A percentile compares a stretch with the other conserved stretches of the same genome.
phyloP scores from a whole-genome alignment of 2,329 filamentous ascomycete species.

The Fusarium buharicum region DNA sequence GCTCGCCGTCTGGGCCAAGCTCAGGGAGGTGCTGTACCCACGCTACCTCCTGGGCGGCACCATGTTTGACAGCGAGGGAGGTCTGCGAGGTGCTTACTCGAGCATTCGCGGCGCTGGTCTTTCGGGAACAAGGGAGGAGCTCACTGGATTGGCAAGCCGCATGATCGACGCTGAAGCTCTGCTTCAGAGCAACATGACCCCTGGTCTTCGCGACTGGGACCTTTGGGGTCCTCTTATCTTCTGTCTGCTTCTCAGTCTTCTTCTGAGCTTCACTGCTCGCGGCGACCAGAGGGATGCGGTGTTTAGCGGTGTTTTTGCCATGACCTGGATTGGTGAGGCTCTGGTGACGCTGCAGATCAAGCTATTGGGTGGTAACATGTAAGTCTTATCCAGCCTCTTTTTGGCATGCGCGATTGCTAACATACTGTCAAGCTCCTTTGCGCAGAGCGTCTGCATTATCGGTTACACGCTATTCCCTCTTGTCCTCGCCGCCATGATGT shows the following conservation, averaged over 20 bases:
- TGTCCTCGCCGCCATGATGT: constrained; percentile 90
- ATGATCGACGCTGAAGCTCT: constrained; percentile 72
- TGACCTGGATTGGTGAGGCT: constrained; percentile 96
- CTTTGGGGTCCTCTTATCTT: constrained; percentile 97
- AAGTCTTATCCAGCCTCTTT: constrained; percentile 54
- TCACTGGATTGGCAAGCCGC: constrained; percentile 68
- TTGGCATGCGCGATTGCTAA: constrained; percentile 33
- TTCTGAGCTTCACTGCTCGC: constrained; percentile 84
- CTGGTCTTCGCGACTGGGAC: constrained; percentile 95
- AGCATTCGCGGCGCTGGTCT: constrained; percentile 69
- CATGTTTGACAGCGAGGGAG: constrained; percentile 67
- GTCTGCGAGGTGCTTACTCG: constrained; percentile 70
- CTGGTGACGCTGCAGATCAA: constrained; percentile 99
- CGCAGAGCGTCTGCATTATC: constrained; percentile 97
- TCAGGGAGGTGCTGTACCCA: constrained; percentile 95
- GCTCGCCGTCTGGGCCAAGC: constrained; percentile 95
- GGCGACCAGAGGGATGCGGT: constrained; percentile 85
- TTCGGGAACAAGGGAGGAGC: constrained; percentile 69
- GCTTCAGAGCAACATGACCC: constrained; percentile 79
- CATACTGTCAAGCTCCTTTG: constrained; percentile 78
- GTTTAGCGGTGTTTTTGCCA: constrained; percentile 95
- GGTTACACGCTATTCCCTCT: constrained; percentile 98
- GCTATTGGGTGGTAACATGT: constrained; percentile 96
- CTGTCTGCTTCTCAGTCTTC: constrained; percentile 85
- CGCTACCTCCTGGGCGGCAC: constrained; percentile 85